Percentiles rank a stretch among this genome's conserved stretches.
Evolutionary conservation across 106 monocot species (phyloP).

Genomic region (Dendrobium nobile): DNA sequence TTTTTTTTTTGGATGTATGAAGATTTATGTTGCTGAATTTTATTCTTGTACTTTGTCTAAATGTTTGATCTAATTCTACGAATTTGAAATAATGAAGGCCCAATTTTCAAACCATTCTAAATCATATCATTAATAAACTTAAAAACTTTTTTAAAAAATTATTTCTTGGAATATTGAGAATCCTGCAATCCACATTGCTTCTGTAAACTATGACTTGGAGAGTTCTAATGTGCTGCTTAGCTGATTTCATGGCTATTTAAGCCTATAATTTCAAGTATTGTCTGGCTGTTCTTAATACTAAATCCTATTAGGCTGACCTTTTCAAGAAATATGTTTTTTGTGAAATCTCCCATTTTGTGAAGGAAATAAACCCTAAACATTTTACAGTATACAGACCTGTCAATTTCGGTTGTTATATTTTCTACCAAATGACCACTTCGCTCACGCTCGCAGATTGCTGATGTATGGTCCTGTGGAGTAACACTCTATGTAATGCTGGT

Average conservation of each 20-base stretch:
- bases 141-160: too few species aligned
- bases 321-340: background rate
- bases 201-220: too few species aligned
- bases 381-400: background rate
- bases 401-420: background rate
- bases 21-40: too few species aligned
- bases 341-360: background rate
- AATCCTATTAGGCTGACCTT: background rate
- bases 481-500: slow-evolving; percentile 16
- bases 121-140: too few species aligned
- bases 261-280: background rate
- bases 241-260: background rate
- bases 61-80: too few species aligned
- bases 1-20: too few species aligned
- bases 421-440: background rate
- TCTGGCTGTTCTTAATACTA: background rate
- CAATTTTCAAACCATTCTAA: too few species aligned
- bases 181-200: too few species aligned
- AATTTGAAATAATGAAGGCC: too few species aligned
- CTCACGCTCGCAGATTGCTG: slow-evolving; percentile 2
- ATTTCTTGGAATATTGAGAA: too few species aligned
- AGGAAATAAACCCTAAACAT: background rate
- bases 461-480: slow-evolving; percentile 16
- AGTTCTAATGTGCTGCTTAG: background rate
- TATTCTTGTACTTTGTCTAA: too few species aligned